Evolutionary conservation across 495 filamentous ascomycete species (phyloP), one percentile per base, ranked within the genome.

Genomic region (Cenococcum geophilum): DNA sequence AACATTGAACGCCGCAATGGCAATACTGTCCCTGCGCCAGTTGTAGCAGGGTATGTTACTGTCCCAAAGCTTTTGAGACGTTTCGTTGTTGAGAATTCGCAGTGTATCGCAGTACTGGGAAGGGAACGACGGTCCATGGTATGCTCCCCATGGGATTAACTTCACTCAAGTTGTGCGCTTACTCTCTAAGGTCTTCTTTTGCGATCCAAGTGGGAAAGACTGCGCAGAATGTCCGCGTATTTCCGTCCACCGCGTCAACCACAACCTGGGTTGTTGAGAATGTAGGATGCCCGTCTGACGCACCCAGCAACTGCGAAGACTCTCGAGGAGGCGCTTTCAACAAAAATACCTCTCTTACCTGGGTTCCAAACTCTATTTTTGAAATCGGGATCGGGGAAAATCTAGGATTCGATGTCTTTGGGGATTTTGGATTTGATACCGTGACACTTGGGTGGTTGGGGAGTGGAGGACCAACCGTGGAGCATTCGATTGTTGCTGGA

Each of bases 341-440:
- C 58, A 64, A 68, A 23, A 70, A 70, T 12, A 66, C 75, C 49
- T 86, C 83, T 14, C 72, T 76, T 35, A 81, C 78, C 52, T 87
- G 83, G 83, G 71, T 74, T n/a, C 62, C 73, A 23, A 75, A 84
- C 54, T 80, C 79, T 52, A 64, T 74, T 14, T 88, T 75, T 73
- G 70, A 81, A 62, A 72, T 86, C 40, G 81, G 78, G 5, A 69
- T 85, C 55, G 75, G 78, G 55, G 51, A 57, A 48, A 73, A 82
- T 52, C 74, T 84, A 11, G 81, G 78, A 22, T 71, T 78, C 25
- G 73, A 71, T 10, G 77, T 77, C 9, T 80, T 78, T 67, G 80
- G 79, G n/a, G 73, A 83, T 58, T 86, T 82, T 66, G 85, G 80
- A 12, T 75, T 83, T 67, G 85, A 88, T 50, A 79, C 75, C 21